A percentile compares a stretch with the other conserved stretches of the same genome.
These are phyloP conservation scores for Colletotrichum plurivorum DNA, from an alignment of 2,329 filamentous ascomycete species.

Conservation along the genomic window DNA sequence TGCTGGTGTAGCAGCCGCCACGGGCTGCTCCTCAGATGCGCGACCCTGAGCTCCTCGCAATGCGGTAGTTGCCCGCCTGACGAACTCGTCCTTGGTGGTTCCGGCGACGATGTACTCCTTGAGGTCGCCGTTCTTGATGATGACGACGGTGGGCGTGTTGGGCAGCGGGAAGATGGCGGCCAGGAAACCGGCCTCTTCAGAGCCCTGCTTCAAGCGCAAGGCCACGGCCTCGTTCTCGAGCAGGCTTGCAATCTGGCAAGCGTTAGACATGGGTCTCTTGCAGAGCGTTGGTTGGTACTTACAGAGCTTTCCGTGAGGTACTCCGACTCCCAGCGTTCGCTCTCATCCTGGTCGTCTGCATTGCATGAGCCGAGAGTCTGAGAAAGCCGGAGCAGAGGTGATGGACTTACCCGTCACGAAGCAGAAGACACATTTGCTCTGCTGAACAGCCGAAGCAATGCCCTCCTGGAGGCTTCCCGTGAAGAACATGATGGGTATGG, in stretches of 20 bases:
- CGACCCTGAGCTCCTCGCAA: slow-evolving; percentile 26
- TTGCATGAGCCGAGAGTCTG: not conserved
- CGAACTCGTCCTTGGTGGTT: slow-evolving; percentile 75
- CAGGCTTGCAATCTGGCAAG: slow-evolving; percentile 9
- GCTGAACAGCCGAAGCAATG: slow-evolving; percentile 80
- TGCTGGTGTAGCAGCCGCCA: slow-evolving; percentile 1
- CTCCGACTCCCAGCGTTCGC: slow-evolving; percentile 79
- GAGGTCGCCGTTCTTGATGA: slow-evolving; percentile 84
- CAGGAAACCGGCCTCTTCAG: slow-evolving; percentile 85
- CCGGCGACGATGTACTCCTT: slow-evolving; percentile 82
- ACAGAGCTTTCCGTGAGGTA: slow-evolving; percentile 73
- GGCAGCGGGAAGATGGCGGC: slow-evolving; percentile 86
- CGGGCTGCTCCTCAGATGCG: not conserved
- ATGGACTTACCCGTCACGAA: slow-evolving; percentile 79
- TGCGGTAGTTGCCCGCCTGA: slow-evolving; percentile 65
- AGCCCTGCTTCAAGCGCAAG: slow-evolving; percentile 79
- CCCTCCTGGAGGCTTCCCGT: slow-evolving; percentile 84
- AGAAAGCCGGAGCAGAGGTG: not conserved
- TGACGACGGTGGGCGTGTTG: slow-evolving; percentile 81
- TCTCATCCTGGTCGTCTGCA: slow-evolving; percentile 78
- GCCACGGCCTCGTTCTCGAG: slow-evolving; percentile 70
- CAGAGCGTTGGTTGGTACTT: slow-evolving; percentile 42
- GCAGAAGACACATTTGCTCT: slow-evolving; percentile 85
- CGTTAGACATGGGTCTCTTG: not conserved
- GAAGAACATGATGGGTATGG: slow-evolving; percentile 78